Conservation (phyloP, 1,139 yeast species). For the Yamadazyma diddensiae region DNA sequence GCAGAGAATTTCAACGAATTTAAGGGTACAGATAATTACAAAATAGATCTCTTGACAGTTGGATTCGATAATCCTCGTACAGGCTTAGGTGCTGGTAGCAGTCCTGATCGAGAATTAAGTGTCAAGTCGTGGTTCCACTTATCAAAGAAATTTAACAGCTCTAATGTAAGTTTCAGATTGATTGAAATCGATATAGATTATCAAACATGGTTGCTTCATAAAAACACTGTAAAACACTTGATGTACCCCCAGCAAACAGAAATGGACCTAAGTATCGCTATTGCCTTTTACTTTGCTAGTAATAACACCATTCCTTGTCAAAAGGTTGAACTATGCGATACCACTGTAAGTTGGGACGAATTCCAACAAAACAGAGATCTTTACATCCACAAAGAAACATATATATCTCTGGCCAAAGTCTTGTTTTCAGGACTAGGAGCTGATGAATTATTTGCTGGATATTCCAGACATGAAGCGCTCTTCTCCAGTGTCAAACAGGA, state of each 20-base stretch:
- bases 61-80: slow-evolving; percentile 93
- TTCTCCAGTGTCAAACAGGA: slow-evolving; percentile 30
- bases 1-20: slow-evolving; percentile 23
- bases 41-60: slow-evolving; percentile 78
- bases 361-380: slow-evolving; percentile 17
- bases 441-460: slow-evolving; percentile 93
- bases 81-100: slow-evolving; percentile 50
- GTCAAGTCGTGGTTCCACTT: slow-evolving; percentile 57
- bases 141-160: slow-evolving; percentile 31
- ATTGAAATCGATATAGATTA: slow-evolving; percentile 74
- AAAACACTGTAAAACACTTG: slow-evolving; percentile 52
- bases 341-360: slow-evolving; percentile 19
- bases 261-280: slow-evolving; percentile 92
- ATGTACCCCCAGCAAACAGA: slow-evolving; percentile 87
- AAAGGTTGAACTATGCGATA: slow-evolving; percentile 15
- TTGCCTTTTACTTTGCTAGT: slow-evolving; percentile 92
- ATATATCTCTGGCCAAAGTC: slow-evolving; percentile 59
- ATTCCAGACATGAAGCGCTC: slow-evolving; percentile 67
- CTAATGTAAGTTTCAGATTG: slow-evolving; percentile 38
- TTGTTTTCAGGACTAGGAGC: slow-evolving; percentile 95
- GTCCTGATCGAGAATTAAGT: slow-evolving; percentile 84
- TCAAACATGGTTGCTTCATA: slow-evolving; percentile 54
- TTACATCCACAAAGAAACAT: slow-evolving; percentile 17
- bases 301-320: slow-evolving; percentile 33
- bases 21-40: slow-evolving; percentile 5